Evolutionary conservation across 495 filamentous ascomycete genomes (phyloP).

Genomic region (Clavariopsis aquatica): DNA sequence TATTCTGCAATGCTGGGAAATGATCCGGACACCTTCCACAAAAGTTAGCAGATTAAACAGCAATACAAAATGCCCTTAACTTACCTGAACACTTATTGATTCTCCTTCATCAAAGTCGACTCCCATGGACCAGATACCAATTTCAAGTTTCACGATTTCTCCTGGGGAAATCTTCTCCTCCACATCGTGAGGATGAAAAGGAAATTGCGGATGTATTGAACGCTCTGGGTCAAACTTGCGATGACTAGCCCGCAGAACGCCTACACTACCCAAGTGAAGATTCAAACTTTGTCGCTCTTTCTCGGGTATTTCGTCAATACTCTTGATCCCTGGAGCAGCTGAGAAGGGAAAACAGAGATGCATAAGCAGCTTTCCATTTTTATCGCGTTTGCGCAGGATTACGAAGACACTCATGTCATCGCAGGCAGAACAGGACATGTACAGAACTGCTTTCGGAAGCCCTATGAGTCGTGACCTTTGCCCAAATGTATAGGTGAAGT

Average conservation of each 20-base stretch:
- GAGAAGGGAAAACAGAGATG: constrained; percentile 45
- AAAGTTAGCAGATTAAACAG: neutral
- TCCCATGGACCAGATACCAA: constrained; percentile 15
- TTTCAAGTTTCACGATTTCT: constrained; percentile 29
- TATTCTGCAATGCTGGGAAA: constrained; percentile 46
- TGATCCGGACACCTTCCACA: constrained; percentile 43
- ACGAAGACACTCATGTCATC: constrained; percentile 51
- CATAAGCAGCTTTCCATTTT: constrained; percentile 43
- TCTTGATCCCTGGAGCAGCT: constrained; percentile 38
- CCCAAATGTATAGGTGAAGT: constrained; percentile 45
- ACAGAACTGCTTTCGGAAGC: constrained; percentile 46
- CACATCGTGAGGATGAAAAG: constrained; percentile 45
- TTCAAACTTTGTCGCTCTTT: constrained; percentile 27
- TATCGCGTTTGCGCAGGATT: constrained; percentile 46
- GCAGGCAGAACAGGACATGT: constrained; percentile 46
- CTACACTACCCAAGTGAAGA: constrained; percentile 41
- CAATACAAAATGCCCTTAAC: neutral
- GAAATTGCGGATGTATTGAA: constrained; percentile 42
- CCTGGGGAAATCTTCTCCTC: constrained; percentile 46
- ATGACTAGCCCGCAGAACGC: constrained; percentile 46
- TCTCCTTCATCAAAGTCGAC: constrained; percentile 11
- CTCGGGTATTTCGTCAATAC: constrained; percentile 44
- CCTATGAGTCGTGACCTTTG: constrained; percentile 42
- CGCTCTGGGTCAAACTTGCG: constrained; percentile 38
- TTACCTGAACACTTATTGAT: constrained; percentile 14